phyloP scores from a whole-genome alignment of 2,329 filamentous ascomycete species.

The Colletotrichum gloeosporioides region DNA sequence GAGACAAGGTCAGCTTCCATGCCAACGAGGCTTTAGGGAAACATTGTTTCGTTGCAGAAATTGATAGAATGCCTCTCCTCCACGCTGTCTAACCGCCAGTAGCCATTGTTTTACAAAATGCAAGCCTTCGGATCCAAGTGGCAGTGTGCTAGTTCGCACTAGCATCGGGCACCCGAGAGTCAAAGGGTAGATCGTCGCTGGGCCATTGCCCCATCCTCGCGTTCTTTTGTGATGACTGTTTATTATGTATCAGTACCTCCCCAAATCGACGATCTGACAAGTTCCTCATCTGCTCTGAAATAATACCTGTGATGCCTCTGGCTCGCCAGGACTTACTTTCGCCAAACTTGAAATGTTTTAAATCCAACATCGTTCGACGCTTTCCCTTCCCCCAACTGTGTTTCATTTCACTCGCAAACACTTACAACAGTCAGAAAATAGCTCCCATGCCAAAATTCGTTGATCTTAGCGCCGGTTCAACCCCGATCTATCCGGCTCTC shows the following conservation, averaged over 20 bases:
- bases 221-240: not conserved
- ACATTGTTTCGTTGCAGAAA: not conserved
- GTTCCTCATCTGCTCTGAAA: not conserved
- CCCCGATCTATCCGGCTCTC: not conserved
- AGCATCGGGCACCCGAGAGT: not conserved
- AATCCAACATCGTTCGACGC: accelerated
- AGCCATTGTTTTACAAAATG: not conserved
- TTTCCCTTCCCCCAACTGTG: accelerated
- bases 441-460: not conserved
- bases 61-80: not conserved
- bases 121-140: not conserved
- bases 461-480: not conserved
- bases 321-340: accelerated
- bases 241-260: not conserved
- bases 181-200: not conserved
- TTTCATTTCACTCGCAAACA: accelerated
- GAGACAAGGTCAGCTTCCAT: no score
- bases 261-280: accelerated
- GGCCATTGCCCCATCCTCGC: not conserved
- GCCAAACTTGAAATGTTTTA: accelerated
- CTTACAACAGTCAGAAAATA: not conserved
- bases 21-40: no score
- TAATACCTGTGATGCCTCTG: accelerated
- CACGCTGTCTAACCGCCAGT: not conserved
- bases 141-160: not conserved